Base-by-base conservation (phyloP, 306 rosid species). In the Sicyos edulis region DNA sequence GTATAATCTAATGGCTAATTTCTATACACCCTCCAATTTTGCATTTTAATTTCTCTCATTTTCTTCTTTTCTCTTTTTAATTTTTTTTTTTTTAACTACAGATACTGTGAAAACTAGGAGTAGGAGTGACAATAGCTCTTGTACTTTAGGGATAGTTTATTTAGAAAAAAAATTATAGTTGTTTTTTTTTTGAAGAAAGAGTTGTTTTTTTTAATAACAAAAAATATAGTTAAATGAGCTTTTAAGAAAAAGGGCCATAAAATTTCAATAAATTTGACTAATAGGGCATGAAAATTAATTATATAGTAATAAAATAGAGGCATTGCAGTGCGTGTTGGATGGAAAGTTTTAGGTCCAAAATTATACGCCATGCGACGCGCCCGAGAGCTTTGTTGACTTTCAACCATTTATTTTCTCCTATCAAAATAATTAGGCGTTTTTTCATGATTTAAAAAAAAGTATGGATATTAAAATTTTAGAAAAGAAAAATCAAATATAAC, bases 311-410 rank as follows among this genome's bases (percentile, higher is more conserved):
- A 6, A 66, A 66, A 42, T 47, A 51, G 2, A 2, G 13, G 75
- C 51, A 26, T 59, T 59, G 68, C 66, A 73, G 58, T 47, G 70
- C 53, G 70, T 59, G 54, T 73, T 73, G 76, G 76, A 15, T 56
- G 24, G 44, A 42, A 54, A 51, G 53, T n/a, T 16, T 65, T 17
- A 67, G 54, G 73, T 22, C 24, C 76, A 73, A 59, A 58, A 42
- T 73, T 73, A 60, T 59, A 73, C 76, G 76, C 55, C 76, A 73
- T 60, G 58, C 70, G 54, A 22, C 59, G 76, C 76, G 76, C 76
- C 76, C 76, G 56, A 58, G 70, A 42, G 17, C 9, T 4, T 73
- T 56, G 55, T 59, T 59, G 76, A 73, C 76, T 73, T 73, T 47
- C 12, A 16, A 59, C 42, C 20, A 45, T 47, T 6, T 10, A 8